Base-by-base conservation (phyloP, 176 grass and related monocot species). In the Olyra latifolia region DNA sequence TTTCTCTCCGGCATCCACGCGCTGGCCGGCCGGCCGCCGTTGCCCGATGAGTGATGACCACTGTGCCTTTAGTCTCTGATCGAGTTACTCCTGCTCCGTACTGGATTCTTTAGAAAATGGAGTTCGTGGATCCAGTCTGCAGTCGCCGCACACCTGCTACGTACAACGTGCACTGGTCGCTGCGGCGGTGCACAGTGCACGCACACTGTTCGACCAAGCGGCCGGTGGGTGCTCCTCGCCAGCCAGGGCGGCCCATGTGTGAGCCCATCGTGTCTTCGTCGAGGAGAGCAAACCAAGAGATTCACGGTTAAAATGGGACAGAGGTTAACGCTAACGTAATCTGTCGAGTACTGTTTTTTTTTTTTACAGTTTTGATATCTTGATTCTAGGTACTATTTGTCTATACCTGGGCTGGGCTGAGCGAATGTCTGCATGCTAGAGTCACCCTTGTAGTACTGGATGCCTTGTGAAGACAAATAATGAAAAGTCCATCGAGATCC, bases 361-460 rank as follows among this genome's bases (percentile, higher is more conserved):
- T n/a, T n/a, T 38, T 47, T 47, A 47, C 30, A 7, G 1, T 27
- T 52, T 23, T 67, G 4, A 55, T 39, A 45, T 69, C 24, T 80
- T 19, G 4, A 42, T 81, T n/a, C n/a, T n/a, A n/a, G n/a, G 32
- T 70, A 15, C 3, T 41, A 7, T 10, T 62, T 66, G 71, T 83
- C 44, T 66, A 72, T 40, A 25, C 6, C 4, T 35, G 32, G 32
- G 32, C 4, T 28, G 8, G 20, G 45, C 29, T 85, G 30, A 43
- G 40, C 67, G 76, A 45, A 79, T 74, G 76, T 86, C n/a, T 47
- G 60, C 77, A 57, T 28, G 11, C 57, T 10, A 24, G 35, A 42
- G 42, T 72, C 75, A 53, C 46, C 44, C 68, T 39, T 82, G 32
- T 16, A 12, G 15, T 4, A 50, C 6, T 5, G 8, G 30, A 15